Evolutionary conservation across 2,329 filamentous ascomycete species (phyloP), one percentile per base, ranked within the genome.

Genomic region (Nigrograna mackinnonii): DNA sequence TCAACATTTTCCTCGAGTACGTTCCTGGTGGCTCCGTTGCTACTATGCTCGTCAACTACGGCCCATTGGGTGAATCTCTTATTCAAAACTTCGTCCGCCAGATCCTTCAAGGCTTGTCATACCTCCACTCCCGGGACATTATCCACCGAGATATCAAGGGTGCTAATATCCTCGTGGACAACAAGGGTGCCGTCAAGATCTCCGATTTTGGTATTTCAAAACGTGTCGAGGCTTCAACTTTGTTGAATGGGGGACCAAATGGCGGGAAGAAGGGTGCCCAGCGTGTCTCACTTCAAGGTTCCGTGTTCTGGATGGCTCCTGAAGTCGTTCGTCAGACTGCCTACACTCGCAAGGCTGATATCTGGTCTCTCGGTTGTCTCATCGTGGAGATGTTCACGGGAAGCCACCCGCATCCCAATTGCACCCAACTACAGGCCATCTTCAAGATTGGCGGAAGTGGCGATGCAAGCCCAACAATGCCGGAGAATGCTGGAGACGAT

Each of bases 1-100:
- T 99, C 60, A 99, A 99, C 75, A 99, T 99, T 87, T 99, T 99
- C 84, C 84, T 99, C 64, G 94, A 99, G 71, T 99, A 99, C 68
- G 94, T 99, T 22, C 89, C 94, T 13, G 94, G 94, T 70, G 94
- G 94, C 34, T 97, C 92, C 11, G 95, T 99, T 19, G 94, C 95
- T 54, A 95, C 90, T 7, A 97, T 99, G 91, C 85, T 99, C 53
- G 94, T 96, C 74, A 96, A 95, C 55, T 99, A 99, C 67, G 95
- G 95, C 46, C 92, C 92, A 6, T 83, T 99, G 40, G 87, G 89
- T 14, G 94, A 99, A 67, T 91, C 91, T 1, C 79, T 99, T 44
- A 91, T 97, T 46, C 87, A 91, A 64, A 96, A 94, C 71, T 99
- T 99, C 64, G 92, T 97, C 37, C 86, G 92, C 22, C 94, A 99